Evolutionary conservation across 129 eudicot genomes (phyloP).

Genomic region (Saposhnikovia divaricata): DNA sequence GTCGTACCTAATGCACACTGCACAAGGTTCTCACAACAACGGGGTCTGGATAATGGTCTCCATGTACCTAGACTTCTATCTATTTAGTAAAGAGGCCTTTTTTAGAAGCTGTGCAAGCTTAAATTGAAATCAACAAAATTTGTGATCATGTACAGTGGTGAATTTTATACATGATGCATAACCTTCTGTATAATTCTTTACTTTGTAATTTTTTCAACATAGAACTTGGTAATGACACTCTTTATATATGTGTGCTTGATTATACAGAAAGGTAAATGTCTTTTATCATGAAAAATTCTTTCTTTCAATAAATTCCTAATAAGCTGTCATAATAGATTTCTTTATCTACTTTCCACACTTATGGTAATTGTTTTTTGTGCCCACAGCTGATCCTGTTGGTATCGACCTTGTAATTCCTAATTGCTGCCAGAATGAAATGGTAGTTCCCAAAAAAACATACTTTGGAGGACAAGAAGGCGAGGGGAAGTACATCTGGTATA

Average conservation of each 20-base stretch:
- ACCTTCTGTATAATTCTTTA: not conserved
- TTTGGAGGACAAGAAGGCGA: conserved; percentile 93
- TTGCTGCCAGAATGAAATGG: conserved; percentile 68
- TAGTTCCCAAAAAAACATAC: conserved; percentile 60
- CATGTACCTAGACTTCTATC: not conserved
- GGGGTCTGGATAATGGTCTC: not conserved
- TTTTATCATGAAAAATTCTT: not conserved
- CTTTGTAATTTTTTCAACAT: not conserved
- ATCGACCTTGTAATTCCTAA: conserved; percentile 62
- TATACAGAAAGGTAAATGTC: not conserved
- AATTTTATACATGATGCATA: not conserved
- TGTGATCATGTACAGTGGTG: not conserved
- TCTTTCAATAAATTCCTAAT: not conserved
- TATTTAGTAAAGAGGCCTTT: not conserved
- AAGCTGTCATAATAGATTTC: not conserved
- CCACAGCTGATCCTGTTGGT: conserved; percentile 73
- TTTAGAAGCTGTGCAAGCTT: not conserved
- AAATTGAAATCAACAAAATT: not conserved
- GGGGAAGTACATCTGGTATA: conserved; percentile 72
- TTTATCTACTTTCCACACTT: not conserved
- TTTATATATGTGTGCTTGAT: not conserved
- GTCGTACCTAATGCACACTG: not conserved
- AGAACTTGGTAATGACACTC: not conserved
- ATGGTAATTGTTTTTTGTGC: conserved; percentile 1
- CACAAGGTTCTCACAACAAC: not conserved